Base-by-base conservation (phyloP, 257 asterid species). In the Rubia yunnanensis region DNA sequence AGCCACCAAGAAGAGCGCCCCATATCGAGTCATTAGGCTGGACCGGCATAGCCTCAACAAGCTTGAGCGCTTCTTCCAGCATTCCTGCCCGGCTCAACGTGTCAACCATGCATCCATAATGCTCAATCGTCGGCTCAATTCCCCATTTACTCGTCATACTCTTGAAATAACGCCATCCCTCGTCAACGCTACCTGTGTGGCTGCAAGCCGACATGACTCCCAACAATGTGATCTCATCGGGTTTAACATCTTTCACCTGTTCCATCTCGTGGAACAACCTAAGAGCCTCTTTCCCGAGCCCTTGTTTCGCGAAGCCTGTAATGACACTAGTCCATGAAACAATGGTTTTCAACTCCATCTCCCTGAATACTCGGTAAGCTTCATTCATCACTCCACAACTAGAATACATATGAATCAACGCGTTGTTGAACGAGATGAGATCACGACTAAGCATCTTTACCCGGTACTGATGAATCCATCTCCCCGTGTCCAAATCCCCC, bases 1-100 rank as follows among this genome's bases (percentile, higher is more conserved):
- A 88, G 22, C 95, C 95, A 55, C 92, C 83, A 46, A 91, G 92
- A 70, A 91, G 86, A 39, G 95, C 89, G 54, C 95, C 98, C 98
- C 94, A 91, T 7, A 91, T 80, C 2, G 76, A 83, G 63, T 85
- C 87, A 11, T 88, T 91, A 15, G 96, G 96, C 74, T 73, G 78
- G 85, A 86, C 79, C 55, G 90, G 95, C 95, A 91, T 88, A 6
- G 85, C 68, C 70, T 81, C 78, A 41, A 88, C 90, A 10, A 86
- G 65, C 61, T 60, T 74, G 9, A 60, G 67, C 5, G 96, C 96
- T 64, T 91, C 96, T 54, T 82, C 83, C 0, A 88, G 44, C 46
- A 82, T 74, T n/a, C 98, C 96, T 17, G 95, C 96, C 5, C 95
- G 95, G 56, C 96, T 83, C 46, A 86, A 60, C 79, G 88, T 67